A percentile compares a stretch with the other conserved stretches of the same genome.
phyloP scores from a whole-genome alignment of 2,329 filamentous ascomycete species.

The Microcyclospora pomicola region DNA sequence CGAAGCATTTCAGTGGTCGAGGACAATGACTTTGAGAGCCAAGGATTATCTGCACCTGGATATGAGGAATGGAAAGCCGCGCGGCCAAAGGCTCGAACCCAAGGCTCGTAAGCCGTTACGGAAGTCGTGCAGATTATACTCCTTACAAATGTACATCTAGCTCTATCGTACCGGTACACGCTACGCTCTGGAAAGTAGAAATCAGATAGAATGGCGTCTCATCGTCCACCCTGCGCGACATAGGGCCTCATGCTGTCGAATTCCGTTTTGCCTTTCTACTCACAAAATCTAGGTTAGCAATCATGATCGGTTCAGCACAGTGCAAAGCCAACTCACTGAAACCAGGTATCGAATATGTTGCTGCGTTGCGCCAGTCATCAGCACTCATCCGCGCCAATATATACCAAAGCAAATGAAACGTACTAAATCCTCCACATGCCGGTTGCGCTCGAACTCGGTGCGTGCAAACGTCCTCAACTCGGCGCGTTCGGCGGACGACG shows the following conservation, averaged over 20 bases:
- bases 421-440: constrained; percentile 33
- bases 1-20: constrained; percentile 42
- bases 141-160: too few relatives aligned
- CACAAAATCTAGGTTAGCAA: background rate
- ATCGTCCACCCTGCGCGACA: constrained; percentile 21
- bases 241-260: constrained; percentile 35
- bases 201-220: background rate
- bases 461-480: constrained; percentile 37
- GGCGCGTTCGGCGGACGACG: constrained; percentile 19
- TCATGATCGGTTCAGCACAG: background rate
- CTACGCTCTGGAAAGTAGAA: background rate
- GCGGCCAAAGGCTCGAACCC: too few relatives aligned
- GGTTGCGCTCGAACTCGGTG: constrained; percentile 35
- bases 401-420: constrained; percentile 5
- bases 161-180: too few relatives aligned
- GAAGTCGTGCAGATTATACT: too few relatives aligned
- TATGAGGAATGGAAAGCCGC: constrained; percentile 29
- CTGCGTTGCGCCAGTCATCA: constrained; percentile 13
- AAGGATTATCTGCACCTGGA: constrained; percentile 35
- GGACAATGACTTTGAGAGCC: constrained; percentile 38
- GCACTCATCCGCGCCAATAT: background rate
- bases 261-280: constrained; percentile 35
- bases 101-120: too few relatives aligned
- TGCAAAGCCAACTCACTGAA: constrained; percentile 22
- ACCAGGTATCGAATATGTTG: constrained; percentile 36